A percentile compares a stretch with the other conserved stretches of the same genome.
phyloP scores from a whole-genome alignment of 192 early-diverging fungal species.

The Backusella macrospora region DNA sequence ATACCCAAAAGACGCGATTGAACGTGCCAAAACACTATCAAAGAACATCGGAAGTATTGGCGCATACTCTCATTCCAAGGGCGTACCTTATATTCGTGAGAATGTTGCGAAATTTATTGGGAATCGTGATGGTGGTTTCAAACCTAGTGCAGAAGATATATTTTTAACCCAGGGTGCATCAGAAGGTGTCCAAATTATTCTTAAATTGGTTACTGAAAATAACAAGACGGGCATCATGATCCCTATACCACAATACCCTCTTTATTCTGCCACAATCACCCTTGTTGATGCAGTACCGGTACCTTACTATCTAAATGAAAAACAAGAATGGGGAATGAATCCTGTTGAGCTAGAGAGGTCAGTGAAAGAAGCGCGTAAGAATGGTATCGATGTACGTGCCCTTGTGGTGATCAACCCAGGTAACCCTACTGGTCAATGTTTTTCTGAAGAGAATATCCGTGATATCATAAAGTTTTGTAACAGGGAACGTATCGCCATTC shows the following conservation, averaged over 20 bases:
- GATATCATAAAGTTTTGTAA: slow-evolving; percentile 89
- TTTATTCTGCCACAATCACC: slow-evolving; percentile 91
- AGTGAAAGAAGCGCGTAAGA: slow-evolving; percentile 58
- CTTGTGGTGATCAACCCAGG: slow-evolving; percentile 97
- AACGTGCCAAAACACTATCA: slow-evolving; percentile 73
- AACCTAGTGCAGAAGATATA: slow-evolving; percentile 77
- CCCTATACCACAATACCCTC: slow-evolving; percentile 97
- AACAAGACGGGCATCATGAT: slow-evolving; percentile 93
- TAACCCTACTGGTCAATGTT: slow-evolving; percentile 94
- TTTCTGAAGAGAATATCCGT: slow-evolving; percentile 74
- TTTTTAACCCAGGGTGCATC: slow-evolving; percentile 92
- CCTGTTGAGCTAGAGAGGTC: slow-evolving; percentile 63
- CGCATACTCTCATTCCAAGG: slow-evolving; percentile 95
- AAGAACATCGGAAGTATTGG: slow-evolving; percentile 76
- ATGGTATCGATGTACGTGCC: slow-evolving; percentile 89
- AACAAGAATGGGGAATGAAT: slow-evolving; percentile 76
- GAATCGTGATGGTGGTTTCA: slow-evolving; percentile 88
- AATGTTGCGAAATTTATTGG: slow-evolving; percentile 89
- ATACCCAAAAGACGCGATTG: slow-evolving; percentile 86
- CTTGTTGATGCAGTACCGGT: slow-evolving; percentile 85
- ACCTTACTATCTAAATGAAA: slow-evolving; percentile 91
- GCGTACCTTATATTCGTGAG: slow-evolving; percentile 78
- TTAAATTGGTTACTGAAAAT: slow-evolving; percentile 80
- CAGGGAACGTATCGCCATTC: slow-evolving; percentile 73
- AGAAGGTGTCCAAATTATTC: slow-evolving; percentile 89